A percentile compares a stretch with the other conserved stretches of the same genome.
phyloP scores from a whole-genome alignment of 139 green algal genomes.

The Tetraselmis chui region DNA sequence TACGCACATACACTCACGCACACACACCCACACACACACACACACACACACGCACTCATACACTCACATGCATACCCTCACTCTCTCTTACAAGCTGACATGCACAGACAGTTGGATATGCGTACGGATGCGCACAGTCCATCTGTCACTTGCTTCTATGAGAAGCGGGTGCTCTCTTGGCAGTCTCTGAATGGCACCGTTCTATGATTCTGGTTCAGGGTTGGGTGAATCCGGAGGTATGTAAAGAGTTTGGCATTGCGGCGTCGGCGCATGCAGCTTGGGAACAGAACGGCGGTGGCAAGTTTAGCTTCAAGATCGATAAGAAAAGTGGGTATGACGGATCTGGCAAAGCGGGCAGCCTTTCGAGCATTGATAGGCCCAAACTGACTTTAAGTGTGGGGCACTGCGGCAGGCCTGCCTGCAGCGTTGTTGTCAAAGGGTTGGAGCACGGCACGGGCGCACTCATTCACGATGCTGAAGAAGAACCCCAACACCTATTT shows the following conservation, averaged over 20 bases:
- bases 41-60: no score
- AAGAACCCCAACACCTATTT: conserved; percentile 79
- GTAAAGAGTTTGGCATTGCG: conserved; percentile 27
- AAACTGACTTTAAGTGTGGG: not conserved
- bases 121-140: no score
- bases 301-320: conserved; percentile 34
- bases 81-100: no score
- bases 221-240: conserved; percentile 29
- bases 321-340: conserved; percentile 18
- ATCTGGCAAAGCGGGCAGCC: no score
- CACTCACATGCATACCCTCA: no score
- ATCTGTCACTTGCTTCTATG: no score
- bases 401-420: conserved; percentile 28
- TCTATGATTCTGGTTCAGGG: not conserved
- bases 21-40: no score
- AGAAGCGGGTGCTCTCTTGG: no score
- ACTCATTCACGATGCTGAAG: conserved; percentile 40
- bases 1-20: no score
- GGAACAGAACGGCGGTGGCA: conserved; percentile 42
- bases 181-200: no score
- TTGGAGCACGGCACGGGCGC: conserved; percentile 45
- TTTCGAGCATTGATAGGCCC: not conserved
- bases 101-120: no score
- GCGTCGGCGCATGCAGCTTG: conserved; percentile 29
- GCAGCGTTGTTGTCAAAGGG: conserved; percentile 30